Conservation (phyloP, 179 eudicot species). For the Beta macrorhiza region DNA sequence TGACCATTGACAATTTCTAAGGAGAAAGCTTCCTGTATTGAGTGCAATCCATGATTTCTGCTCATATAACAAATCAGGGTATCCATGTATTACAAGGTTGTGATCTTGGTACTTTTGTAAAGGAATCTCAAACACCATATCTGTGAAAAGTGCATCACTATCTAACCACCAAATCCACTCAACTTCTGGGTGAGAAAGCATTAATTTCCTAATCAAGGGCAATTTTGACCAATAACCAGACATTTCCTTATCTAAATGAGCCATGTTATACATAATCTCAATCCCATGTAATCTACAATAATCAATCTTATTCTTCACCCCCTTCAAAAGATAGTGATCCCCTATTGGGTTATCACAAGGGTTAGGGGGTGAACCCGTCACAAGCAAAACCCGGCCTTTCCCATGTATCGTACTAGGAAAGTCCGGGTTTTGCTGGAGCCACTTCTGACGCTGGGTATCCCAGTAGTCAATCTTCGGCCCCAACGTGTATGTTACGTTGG, state of each 20-base stretch:
- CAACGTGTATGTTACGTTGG: slow-evolving; percentile 48
- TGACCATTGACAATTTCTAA: slow-evolving; percentile 84
- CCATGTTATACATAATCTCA: slow-evolving; percentile 78
- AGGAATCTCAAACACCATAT: slow-evolving; percentile 78
- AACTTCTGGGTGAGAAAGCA: slow-evolving; percentile 82
- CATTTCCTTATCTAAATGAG: slow-evolving; percentile 70
- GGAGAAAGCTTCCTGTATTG: slow-evolving; percentile 77
- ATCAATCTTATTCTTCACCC: slow-evolving; percentile 80
- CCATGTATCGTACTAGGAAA: slow-evolving; percentile 50
- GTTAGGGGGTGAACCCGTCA: slow-evolving; percentile 73
- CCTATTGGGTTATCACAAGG: slow-evolving; percentile 87
- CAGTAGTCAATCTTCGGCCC: slow-evolving; percentile 64
- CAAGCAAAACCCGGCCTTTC: slow-evolving; percentile 58
- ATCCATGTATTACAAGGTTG: slow-evolving; percentile 76
- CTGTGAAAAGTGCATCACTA: slow-evolving; percentile 88
- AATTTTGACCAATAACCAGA: slow-evolving; percentile 84
- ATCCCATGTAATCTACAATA: slow-evolving; percentile 82
- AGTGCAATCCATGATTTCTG: slow-evolving; percentile 81
- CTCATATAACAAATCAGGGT: slow-evolving; percentile 59
- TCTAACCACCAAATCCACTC: slow-evolving; percentile 99
- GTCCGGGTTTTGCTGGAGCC: slow-evolving; percentile 59
- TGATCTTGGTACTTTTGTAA: slow-evolving; percentile 38
- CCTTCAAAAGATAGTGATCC: slow-evolving; percentile 74
- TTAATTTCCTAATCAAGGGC: slow-evolving; percentile 64
- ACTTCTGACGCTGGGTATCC: slow-evolving; percentile 51